Conservation (phyloP, 345 rosid species). For the Pistacia atlantica region DNA sequence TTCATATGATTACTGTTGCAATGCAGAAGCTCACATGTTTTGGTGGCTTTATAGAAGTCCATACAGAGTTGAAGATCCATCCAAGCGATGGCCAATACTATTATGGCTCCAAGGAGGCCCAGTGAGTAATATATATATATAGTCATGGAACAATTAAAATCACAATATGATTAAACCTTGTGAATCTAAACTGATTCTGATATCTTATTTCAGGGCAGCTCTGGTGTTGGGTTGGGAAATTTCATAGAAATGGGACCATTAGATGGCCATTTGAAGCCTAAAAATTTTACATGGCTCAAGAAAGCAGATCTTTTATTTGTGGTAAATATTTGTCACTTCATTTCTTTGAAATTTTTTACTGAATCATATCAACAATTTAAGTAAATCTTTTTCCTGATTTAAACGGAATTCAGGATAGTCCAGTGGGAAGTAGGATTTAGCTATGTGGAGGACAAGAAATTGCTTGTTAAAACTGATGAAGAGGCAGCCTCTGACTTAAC, state of each 20-base stretch:
- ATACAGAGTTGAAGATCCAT: slow-evolving; percentile 36
- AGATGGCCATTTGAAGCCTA: slow-evolving; percentile 33
- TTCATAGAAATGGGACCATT: slow-evolving; percentile 46
- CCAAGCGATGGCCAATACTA: slow-evolving; percentile 45
- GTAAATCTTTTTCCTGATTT: too few species aligned
- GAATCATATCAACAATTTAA: not conserved
- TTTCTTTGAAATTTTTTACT: not conserved
- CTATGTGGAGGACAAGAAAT: slow-evolving; percentile 36
- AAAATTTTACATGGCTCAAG: slow-evolving; percentile 40
- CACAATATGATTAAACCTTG: not conserved
- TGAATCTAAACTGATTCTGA: not conserved
- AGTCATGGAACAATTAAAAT: not conserved
- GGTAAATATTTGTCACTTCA: slow-evolving; percentile 14
- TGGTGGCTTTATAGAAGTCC: slow-evolving; percentile 53
- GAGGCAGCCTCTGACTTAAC: slow-evolving; percentile 55
- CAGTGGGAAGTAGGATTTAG: slow-evolving; percentile 50
- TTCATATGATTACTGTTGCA: not conserved
- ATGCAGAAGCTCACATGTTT: slow-evolving; percentile 41
- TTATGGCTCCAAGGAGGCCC: slow-evolving; percentile 51
- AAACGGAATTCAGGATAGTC: slow-evolving; percentile 34
- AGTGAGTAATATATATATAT: slow-evolving; percentile 11
- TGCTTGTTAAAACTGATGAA: slow-evolving; percentile 40
- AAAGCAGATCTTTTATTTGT: slow-evolving; percentile 53
- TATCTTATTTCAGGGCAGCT: slow-evolving; percentile 28
- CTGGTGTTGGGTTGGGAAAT: slow-evolving; percentile 44